Evolutionary conservation across 2,329 filamentous ascomycete species (phyloP).

Genomic region (Xylaria sp.): DNA sequence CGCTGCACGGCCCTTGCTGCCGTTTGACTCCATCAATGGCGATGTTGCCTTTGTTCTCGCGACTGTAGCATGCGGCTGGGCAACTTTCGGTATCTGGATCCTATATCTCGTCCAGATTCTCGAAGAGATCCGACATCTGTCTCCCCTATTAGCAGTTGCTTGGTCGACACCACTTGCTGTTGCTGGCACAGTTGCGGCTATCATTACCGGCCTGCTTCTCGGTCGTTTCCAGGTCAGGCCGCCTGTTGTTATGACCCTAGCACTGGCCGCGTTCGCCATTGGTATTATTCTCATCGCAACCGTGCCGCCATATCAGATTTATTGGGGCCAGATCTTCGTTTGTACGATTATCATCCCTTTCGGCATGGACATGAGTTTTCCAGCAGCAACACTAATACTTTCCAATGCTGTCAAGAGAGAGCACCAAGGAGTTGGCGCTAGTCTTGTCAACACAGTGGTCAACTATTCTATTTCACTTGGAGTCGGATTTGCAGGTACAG

Average conservation of each 20-base stretch:
- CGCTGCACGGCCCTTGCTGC: conserved; percentile 60
- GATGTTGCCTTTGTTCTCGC: conserved; percentile 61
- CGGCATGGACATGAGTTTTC: conserved; percentile 68
- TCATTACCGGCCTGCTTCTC: conserved; percentile 42
- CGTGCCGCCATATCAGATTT: conserved; percentile 59
- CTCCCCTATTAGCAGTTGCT: conserved; percentile 50
- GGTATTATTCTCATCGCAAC: conserved; percentile 44
- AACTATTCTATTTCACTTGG: conserved; percentile 67
- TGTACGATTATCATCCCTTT: conserved; percentile 59
- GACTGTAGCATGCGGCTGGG: conserved; percentile 58
- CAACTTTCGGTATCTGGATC: conserved; percentile 56
- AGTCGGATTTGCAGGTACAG: conserved; percentile 64
- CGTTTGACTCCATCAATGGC: conserved; percentile 58
- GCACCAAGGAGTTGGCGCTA: conserved; percentile 50
- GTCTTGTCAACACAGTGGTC: conserved; percentile 64
- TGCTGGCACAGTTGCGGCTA: conserved; percentile 48
- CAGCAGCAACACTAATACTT: conserved; percentile 62
- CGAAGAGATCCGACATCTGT: conserved; percentile 47
- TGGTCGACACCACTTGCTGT: conserved; percentile 49
- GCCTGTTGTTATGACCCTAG: conserved; percentile 43
- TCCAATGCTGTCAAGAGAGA: conserved; percentile 52
- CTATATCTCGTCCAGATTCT: conserved; percentile 56
- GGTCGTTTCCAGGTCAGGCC: conserved; percentile 41
- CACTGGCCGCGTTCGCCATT: conserved; percentile 43
- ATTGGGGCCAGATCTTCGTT: conserved; percentile 65